Conservation (phyloP, 306 rosid genomes). For the Carpinus fangiana region DNA sequence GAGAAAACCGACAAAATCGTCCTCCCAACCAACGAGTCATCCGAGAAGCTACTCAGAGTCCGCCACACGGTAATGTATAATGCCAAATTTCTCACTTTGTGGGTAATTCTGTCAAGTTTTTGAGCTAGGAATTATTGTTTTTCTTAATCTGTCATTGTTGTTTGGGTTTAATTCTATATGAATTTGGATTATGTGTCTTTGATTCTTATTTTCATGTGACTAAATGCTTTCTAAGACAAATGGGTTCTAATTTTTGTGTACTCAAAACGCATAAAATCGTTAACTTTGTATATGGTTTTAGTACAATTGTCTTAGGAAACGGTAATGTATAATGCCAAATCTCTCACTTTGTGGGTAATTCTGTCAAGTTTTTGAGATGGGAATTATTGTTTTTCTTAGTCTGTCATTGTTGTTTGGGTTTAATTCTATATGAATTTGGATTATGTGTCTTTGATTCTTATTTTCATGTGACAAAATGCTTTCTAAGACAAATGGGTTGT, state of each 20-base stretch:
- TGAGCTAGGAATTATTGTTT: background rate
- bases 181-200: background rate
- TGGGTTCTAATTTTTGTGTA: too few relatives aligned
- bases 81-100: background rate
- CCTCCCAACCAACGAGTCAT: conserved; percentile 86
- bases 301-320: conserved; percentile 38
- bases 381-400: background rate
- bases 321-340: conserved; percentile 39
- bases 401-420: background rate
- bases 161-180: background rate
- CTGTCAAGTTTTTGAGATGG: background rate
- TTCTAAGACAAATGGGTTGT: background rate
- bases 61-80: conserved; percentile 78
- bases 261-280: too few relatives aligned
- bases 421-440: background rate
- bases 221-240: background rate
- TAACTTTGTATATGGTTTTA: too few relatives aligned
- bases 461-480: background rate
- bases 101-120: background rate
- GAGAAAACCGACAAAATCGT: conserved; percentile 38
- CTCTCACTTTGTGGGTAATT: background rate
- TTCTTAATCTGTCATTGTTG: background rate
- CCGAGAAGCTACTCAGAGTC: conserved; percentile 73
- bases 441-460: background rate
- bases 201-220: background rate